These are phyloP conservation scores for Penicillium sp. DNA, from an alignment of 2,329 filamentous ascomycete genomes.

Conservation along the genomic window DNA sequence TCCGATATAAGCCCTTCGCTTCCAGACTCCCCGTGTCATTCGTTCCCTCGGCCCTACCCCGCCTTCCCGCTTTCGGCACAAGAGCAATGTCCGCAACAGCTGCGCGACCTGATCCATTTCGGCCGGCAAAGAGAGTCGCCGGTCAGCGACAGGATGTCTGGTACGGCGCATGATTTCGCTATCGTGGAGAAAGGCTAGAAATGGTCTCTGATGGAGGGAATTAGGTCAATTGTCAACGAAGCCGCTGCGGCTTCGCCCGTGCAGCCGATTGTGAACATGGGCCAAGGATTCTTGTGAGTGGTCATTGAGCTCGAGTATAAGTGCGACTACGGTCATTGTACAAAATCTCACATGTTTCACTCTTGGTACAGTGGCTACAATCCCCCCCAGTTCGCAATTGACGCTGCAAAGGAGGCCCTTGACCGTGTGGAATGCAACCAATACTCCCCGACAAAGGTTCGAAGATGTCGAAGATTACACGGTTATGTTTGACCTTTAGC, in stretches of 20 bases:
- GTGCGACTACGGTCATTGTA: not conserved
- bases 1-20: slow-evolving; percentile 7
- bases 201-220: slow-evolving; percentile 18
- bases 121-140: slow-evolving; percentile 53
- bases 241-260: slow-evolving; percentile 66
- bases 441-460: slow-evolving; percentile 87
- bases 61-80: slow-evolving; percentile 24
- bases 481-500: not conserved
- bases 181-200: not conserved
- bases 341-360: not conserved
- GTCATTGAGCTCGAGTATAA: slow-evolving; percentile 24
- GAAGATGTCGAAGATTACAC: not conserved
- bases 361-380: slow-evolving; percentile 71
- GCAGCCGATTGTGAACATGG: slow-evolving; percentile 71
- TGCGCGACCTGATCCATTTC: slow-evolving; percentile 47
- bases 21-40: slow-evolving; percentile 6
- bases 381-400: slow-evolving; percentile 83
- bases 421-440: slow-evolving; percentile 96
- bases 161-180: slow-evolving; percentile 31
- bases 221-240: slow-evolving; percentile 69
- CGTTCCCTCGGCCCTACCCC: slow-evolving; percentile 24
- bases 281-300: slow-evolving; percentile 63
- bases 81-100: slow-evolving; percentile 47
- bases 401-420: slow-evolving; percentile 87
- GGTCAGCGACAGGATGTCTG: slow-evolving; percentile 57